phyloP scores from a whole-genome alignment of 1,284 basidiomycete genomes.

The Heterobasidion irregulare region DNA sequence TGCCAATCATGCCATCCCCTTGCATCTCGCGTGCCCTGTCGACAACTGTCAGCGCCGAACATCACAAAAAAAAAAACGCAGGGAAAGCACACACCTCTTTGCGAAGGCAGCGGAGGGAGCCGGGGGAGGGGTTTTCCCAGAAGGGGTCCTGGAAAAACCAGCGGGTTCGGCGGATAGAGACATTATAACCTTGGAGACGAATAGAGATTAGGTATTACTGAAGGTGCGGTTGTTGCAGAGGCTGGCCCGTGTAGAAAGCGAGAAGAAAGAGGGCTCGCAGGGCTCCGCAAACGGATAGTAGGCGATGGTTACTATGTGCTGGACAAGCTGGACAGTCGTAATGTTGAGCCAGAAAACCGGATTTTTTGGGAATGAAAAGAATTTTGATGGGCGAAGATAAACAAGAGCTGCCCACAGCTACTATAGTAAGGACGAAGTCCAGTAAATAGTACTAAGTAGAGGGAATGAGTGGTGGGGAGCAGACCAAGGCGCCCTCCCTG shows the following conservation, averaged over 20 bases:
- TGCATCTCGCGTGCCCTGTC: slow-evolving; percentile 74
- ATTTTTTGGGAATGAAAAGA: slow-evolving; percentile 36
- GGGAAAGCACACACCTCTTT: slow-evolving; percentile 52
- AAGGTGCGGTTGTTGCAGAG: slow-evolving; percentile 26
- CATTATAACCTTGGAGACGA: slow-evolving; percentile 59
- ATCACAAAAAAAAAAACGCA: background rate
- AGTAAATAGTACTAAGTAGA: slow-evolving; percentile 41
- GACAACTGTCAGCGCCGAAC: slow-evolving; percentile 9
- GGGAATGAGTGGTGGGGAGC: slow-evolving; percentile 33
- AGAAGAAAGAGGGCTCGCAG: slow-evolving; percentile 9
- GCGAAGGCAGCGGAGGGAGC: slow-evolving; percentile 84
- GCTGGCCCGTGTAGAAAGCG: slow-evolving; percentile 4
- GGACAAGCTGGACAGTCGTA: slow-evolving; percentile 10
- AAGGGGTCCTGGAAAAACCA: slow-evolving; percentile 70
- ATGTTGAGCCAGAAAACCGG: slow-evolving; percentile 26
- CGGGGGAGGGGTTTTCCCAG: slow-evolving; percentile 82
- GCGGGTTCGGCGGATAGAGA: slow-evolving; percentile 77
- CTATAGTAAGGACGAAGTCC: slow-evolving; percentile 28
- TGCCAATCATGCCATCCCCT: slow-evolving; percentile 60
- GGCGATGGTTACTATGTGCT: slow-evolving; percentile 13
- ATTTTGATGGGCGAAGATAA: slow-evolving; percentile 31
- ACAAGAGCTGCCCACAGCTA: slow-evolving; percentile 25
- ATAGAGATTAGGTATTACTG: slow-evolving; percentile 79
- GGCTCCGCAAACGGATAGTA: slow-evolving; percentile 4
- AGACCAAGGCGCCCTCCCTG: slow-evolving; percentile 20